A percentile compares a stretch with the other conserved stretches of the same genome.
Conservation (phyloP, 495 filamentous ascomycete species). For the Hypoxylon lenormandii region DNA sequence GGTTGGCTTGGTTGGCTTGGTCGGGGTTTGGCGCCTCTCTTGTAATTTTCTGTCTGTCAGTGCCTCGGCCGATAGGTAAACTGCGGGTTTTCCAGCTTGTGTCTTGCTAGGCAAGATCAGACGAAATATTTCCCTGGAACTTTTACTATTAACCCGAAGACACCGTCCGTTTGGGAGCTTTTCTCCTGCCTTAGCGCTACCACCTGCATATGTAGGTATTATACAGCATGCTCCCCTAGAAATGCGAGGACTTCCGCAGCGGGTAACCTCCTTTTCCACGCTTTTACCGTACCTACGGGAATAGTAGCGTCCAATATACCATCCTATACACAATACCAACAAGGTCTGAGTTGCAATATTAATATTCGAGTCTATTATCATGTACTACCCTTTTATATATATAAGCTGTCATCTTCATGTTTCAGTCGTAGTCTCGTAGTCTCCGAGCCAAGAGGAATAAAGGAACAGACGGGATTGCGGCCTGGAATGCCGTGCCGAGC, state of each 20-base stretch:
- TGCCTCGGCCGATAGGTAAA: background rate
- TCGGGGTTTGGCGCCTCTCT: background rate
- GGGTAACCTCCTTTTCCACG: constrained; percentile 32
- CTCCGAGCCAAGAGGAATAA: constrained; percentile 27
- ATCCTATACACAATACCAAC: background rate
- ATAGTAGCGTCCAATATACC: constrained; percentile 26
- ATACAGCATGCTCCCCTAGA: background rate
- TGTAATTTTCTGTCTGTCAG: background rate
- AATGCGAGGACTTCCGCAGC: constrained; percentile 24
- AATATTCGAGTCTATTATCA: constrained; percentile 22
- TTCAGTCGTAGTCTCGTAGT: constrained; percentile 34
- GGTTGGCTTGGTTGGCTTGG: constrained; percentile 9
- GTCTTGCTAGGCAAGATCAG: constrained; percentile 38
- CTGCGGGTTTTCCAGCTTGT: background rate
- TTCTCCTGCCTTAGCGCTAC: constrained; percentile 48
- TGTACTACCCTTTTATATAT: constrained; percentile 2
- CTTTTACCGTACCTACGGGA: constrained; percentile 16
- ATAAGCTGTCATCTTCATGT: constrained; percentile 22
- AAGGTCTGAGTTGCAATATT: constrained; percentile 10
- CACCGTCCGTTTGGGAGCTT: constrained; percentile 45
- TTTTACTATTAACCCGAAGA: constrained; percentile 23
- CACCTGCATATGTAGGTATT: constrained; percentile 35
- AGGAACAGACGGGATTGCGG: constrained; percentile 40
- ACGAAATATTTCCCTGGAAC: constrained; percentile 37
- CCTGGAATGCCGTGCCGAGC: constrained; percentile 29